A percentile compares a stretch with the other conserved stretches of the same genome.
Evolutionary conservation across 345 rosid genomes (phyloP).

Genomic region (Lumnitzera littorea): DNA sequence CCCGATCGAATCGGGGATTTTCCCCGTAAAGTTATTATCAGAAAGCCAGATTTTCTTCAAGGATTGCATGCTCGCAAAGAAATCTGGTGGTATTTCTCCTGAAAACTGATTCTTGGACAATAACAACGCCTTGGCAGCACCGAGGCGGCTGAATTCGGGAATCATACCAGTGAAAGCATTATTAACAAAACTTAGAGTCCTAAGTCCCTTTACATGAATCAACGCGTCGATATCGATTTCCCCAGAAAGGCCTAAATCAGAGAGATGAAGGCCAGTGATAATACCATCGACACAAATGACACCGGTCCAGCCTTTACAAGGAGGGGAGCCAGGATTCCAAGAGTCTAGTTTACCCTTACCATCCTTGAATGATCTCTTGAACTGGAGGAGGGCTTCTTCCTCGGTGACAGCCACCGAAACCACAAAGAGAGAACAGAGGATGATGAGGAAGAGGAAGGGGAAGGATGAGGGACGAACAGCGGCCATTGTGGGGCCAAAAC

Average conservation of each 20-base stretch:
- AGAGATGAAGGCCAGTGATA: constrained; percentile 55
- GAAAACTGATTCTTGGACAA: constrained; percentile 52
- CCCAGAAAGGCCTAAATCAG: constrained; percentile 48
- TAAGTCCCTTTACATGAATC: constrained; percentile 26
- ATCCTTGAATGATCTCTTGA: constrained; percentile 33
- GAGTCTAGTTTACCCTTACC: constrained; percentile 28
- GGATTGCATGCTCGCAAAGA: constrained; percentile 41
- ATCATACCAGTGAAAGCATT: constrained; percentile 56
- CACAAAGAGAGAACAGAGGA: not conserved
- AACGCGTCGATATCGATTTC: constrained; percentile 40
- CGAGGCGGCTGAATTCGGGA: constrained; percentile 50
- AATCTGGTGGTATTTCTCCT: constrained; percentile 43
- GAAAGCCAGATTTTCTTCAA: constrained; percentile 56
- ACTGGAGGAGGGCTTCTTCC: constrained; percentile 28
- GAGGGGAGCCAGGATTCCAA: constrained; percentile 47
- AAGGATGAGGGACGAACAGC: constrained; percentile 21
- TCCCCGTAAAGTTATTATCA: constrained; percentile 45
- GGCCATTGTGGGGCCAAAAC: constrained; percentile 41
- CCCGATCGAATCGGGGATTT: constrained; percentile 42
- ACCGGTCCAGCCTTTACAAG: constrained; percentile 60
- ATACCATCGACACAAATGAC: constrained; percentile 36
- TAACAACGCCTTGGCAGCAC: constrained; percentile 34
- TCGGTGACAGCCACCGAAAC: constrained; percentile 22
- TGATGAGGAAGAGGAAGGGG: constrained; percentile 6
- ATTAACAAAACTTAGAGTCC: constrained; percentile 45